Evolutionary conservation across 768 basidiomycete genomes (phyloP).

Genomic region (Plicaturopsis crispa): DNA sequence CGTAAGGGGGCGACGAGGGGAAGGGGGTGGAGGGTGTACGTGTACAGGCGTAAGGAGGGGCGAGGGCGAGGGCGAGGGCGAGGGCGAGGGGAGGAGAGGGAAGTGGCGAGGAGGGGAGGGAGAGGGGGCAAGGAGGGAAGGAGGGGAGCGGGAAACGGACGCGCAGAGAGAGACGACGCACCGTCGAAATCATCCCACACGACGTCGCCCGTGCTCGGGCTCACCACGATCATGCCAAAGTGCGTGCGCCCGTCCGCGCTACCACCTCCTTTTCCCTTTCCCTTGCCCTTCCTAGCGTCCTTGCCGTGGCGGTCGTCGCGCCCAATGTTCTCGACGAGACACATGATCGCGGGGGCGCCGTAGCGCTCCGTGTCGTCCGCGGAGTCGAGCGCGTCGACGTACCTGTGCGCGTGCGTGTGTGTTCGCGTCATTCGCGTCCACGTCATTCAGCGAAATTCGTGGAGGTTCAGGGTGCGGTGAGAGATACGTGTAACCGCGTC

Average conservation of each 20-base stretch:
- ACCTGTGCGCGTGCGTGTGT: constrained; percentile 49
- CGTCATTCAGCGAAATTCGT: no score
- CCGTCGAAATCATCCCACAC: constrained; percentile 90
- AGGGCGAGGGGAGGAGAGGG: no score
- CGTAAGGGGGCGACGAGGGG: no score
- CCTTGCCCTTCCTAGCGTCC: no score
- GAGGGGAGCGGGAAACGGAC: background rate
- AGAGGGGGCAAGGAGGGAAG: constrained; percentile 3
- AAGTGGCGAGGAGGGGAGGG: no score
- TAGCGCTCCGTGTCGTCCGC: constrained; percentile 51
- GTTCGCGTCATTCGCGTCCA: no score
- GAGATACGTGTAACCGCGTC: no score
- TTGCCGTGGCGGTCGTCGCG: constrained; percentile 6
- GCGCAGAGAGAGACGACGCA: constrained; percentile 16
- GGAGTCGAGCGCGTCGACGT: constrained; percentile 73
- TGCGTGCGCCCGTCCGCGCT: constrained; percentile 34
- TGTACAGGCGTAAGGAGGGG: no score
- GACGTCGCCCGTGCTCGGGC: constrained; percentile 87
- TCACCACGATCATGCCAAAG: constrained; percentile 39
- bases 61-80: no score
- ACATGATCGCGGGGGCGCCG: constrained; percentile 64
- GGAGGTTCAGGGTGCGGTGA: no score
- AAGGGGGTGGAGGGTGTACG: no score
- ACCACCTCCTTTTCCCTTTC: constrained; percentile 27
- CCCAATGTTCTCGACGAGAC: constrained; percentile 51